phyloP scores from a whole-genome alignment of 257 asterid genomes.

The Linderniella brevidens region DNA sequence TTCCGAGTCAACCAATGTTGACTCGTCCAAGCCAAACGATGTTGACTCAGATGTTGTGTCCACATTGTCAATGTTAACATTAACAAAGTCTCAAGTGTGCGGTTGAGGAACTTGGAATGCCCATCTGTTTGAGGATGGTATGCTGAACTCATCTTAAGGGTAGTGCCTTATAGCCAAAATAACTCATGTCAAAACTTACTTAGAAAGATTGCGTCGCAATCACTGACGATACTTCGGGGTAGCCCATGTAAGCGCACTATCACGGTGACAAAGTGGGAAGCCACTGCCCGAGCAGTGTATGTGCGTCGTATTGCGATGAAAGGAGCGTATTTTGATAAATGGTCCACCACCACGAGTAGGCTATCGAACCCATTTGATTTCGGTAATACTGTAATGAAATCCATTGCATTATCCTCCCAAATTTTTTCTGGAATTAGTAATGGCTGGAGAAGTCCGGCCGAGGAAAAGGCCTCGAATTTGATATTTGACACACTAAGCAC shows the following conservation, averaged over 20 bases:
- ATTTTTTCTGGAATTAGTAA: not conserved
- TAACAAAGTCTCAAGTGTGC: too few species aligned
- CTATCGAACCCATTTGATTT: not conserved
- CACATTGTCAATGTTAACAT: too few species aligned
- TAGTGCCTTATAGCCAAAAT: too few species aligned
- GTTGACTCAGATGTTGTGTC: too few species aligned
- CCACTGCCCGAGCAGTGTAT: not conserved
- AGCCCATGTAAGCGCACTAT: not conserved
- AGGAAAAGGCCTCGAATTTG: not conserved
- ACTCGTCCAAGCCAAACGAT: too few species aligned
- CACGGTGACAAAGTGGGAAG: not conserved
- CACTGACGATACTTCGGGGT: too few species aligned
- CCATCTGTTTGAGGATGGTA: too few species aligned
- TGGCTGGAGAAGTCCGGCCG: constrained; percentile 1
- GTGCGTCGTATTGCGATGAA: not conserved
- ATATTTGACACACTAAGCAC: not conserved
- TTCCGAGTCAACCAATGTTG: too few species aligned
- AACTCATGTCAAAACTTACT: too few species aligned
- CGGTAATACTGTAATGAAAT: constrained; percentile 1
- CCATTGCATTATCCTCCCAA: not conserved
- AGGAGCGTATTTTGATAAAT: not conserved
- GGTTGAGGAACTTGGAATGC: too few species aligned
- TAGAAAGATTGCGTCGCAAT: not conserved
- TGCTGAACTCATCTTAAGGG: too few species aligned
- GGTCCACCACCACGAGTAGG: not conserved